A percentile compares a stretch with the other conserved stretches of the same genome.
phyloP scores from a whole-genome alignment of 306 rosid species.

The Lupinus albus region DNA sequence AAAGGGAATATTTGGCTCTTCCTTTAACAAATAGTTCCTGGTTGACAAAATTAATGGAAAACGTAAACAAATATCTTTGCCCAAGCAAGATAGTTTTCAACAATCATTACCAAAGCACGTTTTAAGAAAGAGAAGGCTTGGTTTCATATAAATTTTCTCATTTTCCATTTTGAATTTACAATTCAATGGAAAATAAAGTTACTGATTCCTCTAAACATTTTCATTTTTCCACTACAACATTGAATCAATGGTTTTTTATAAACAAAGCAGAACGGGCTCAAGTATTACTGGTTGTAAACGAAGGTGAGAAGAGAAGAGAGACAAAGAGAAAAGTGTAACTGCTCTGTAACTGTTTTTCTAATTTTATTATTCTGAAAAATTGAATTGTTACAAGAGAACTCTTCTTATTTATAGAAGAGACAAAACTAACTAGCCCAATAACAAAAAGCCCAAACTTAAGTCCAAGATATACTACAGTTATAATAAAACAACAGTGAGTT shows the following conservation, averaged over 20 bases:
- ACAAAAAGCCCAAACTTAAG: no score
- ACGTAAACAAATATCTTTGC: background rate
- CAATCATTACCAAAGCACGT: background rate
- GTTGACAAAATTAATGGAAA: background rate
- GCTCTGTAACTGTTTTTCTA: no score
- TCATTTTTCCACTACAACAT: background rate
- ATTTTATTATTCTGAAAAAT: no score
- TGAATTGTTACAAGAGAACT: no score
- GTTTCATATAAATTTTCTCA: background rate
- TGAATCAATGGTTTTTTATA: background rate
- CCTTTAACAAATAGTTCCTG: background rate
- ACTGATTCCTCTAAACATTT: background rate
- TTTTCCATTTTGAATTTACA: background rate
- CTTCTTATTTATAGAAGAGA: no score
- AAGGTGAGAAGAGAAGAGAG: no score
- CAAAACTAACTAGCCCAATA: no score
- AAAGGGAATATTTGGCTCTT: background rate
- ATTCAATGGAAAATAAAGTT: background rate
- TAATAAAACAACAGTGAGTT: no score
- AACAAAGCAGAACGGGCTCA: background rate
- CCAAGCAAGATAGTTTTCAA: conserved; percentile 3
- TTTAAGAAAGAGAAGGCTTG: background rate
- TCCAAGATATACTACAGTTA: no score
- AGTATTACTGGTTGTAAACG: background rate
- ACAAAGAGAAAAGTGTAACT: no score